Evolutionary conservation across 345 rosid genomes (phyloP).

Genomic region (Mangifera indica): DNA sequence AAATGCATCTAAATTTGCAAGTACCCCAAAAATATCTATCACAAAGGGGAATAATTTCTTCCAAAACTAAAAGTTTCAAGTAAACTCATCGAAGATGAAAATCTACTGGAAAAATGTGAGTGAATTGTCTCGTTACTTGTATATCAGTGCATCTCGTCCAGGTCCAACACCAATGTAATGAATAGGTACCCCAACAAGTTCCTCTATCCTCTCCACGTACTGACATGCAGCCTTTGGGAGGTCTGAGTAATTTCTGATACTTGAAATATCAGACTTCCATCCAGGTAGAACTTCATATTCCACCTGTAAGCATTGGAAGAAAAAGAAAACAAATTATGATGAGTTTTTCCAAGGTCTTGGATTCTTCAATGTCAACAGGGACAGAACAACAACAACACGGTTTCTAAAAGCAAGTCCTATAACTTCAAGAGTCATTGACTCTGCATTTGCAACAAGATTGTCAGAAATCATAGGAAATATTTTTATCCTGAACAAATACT

Average conservation of each 20-base stretch:
- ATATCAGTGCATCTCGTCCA: conserved; percentile 88
- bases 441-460: background rate
- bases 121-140: conserved; percentile 39
- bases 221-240: conserved; percentile 79
- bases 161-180: conserved; percentile 93
- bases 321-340: conserved; percentile 3
- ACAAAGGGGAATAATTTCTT: background rate
- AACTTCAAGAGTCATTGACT: too few species aligned
- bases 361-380: background rate
- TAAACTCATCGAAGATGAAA: background rate
- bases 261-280: conserved; percentile 83
- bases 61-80: background rate
- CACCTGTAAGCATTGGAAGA: conserved; percentile 45
- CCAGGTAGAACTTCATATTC: conserved; percentile 92
- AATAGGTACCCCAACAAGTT: conserved; percentile 77
- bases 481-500: background rate
- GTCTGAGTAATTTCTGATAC: conserved; percentile 65
- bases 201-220: conserved; percentile 88
- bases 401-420: background rate
- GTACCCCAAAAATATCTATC: background rate
- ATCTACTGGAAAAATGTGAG: background rate
- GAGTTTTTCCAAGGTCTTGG: background rate
- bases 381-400: background rate
- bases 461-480: background rate
- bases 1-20: background rate